Conservation (phyloP, 331 rosid species). For the Dryas integrifolia region DNA sequence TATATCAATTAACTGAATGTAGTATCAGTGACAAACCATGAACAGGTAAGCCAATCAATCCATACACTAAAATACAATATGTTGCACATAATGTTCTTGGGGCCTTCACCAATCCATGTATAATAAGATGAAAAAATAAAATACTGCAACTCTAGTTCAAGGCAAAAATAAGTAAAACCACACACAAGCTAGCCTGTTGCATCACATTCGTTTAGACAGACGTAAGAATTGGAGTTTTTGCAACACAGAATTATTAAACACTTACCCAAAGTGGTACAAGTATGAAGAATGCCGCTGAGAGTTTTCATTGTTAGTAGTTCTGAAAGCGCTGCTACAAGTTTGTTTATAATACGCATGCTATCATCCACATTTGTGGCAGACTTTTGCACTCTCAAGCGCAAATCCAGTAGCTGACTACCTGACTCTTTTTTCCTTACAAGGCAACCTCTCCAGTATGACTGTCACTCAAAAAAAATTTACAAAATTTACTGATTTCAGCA, state of each 20-base stretch:
- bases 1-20: background rate
- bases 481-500: background rate
- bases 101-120: background rate
- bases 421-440: conserved; percentile 59
- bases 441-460: conserved; percentile 90
- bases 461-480: background rate
- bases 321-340: conserved; percentile 72
- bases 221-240: background rate
- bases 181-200: background rate
- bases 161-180: background rate
- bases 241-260: background rate
- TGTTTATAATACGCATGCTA: conserved; percentile 77
- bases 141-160: background rate
- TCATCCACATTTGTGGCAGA: conserved; percentile 80
- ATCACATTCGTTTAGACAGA: background rate
- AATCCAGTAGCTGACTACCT: conserved; percentile 54
- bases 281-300: conserved; percentile 75
- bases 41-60: background rate
- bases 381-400: conserved; percentile 64
- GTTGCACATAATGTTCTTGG: background rate
- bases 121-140: background rate
- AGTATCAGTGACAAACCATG: no score
- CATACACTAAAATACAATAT: background rate
- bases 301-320: conserved; percentile 70
- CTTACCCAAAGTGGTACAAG: conserved; percentile 83